Conservation (phyloP, 2,329 filamentous ascomycete genomes). For the Phialophora chinensis region DNA sequence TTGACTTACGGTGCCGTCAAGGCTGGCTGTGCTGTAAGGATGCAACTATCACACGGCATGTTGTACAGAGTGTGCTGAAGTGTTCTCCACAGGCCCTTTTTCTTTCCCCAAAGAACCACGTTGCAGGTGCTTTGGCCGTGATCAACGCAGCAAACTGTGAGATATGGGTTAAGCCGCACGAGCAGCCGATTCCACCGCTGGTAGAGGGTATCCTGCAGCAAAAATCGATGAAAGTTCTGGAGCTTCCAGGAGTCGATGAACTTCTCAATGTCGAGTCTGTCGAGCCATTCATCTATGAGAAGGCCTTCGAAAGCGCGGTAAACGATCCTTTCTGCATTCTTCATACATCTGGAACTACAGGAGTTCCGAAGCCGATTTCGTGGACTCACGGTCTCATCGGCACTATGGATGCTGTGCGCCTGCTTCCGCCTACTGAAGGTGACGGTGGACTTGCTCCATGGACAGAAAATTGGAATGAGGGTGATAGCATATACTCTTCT, state of each 20-base stretch:
- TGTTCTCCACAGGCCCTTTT: neutral
- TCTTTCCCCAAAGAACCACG: conserved; percentile 6
- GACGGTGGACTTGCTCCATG: conserved; percentile 16
- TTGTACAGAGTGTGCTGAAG: neutral
- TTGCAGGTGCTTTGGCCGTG: conserved; percentile 1
- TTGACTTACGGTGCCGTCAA: conserved; percentile 4
- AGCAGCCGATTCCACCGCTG: neutral
- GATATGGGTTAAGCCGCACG: neutral
- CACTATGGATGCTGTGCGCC: conserved; percentile 20
- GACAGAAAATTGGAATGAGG: conserved; percentile 16
- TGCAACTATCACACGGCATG: neutral
- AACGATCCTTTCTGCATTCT: conserved; percentile 44
- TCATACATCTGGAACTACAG: conserved; percentile 48
- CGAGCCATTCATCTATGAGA: neutral
- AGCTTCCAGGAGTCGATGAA: conserved; percentile 3
- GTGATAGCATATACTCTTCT: conserved; percentile 17
- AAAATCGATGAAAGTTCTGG: neutral
- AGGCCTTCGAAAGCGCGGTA: neutral
- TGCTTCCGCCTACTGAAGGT: conserved; percentile 15
- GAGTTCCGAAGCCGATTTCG: conserved; percentile 47
- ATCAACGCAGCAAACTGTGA: conserved; percentile 2
- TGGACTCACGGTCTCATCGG: conserved; percentile 32
- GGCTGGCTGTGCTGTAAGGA: conserved; percentile 4
- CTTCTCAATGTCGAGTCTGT: conserved; percentile 7
- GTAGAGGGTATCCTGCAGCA: neutral